A percentile compares a stretch with the other conserved stretches of the same genome.
Evolutionary conservation across 352 stramenopile genomes (phyloP).

Genomic region (Phytopythium vexans): DNA sequence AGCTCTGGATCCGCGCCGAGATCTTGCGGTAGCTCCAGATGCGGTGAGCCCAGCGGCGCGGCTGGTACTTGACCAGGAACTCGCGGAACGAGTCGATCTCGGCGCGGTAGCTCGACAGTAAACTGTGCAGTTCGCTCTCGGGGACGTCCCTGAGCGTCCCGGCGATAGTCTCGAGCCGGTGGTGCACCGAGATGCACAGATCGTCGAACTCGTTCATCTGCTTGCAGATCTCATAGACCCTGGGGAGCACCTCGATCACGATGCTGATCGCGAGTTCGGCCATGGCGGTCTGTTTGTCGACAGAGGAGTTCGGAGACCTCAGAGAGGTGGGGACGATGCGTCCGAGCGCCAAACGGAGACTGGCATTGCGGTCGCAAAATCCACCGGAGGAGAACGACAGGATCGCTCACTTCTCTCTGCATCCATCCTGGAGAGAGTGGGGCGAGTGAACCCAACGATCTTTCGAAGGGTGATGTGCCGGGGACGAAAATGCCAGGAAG

Average conservation of each 20-base stretch:
- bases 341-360: no score
- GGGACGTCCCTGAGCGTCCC: neutral
- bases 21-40: constrained; percentile 8
- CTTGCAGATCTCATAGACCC: constrained; percentile 18
- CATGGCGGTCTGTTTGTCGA: no score
- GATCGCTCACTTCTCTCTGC: no score
- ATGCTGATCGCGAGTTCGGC: constrained; percentile 20
- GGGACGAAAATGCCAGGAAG: no score
- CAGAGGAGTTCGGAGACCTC: no score
- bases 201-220: constrained; percentile 22
- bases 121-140: neutral
- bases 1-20: constrained; percentile 6
- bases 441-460: no score
- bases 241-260: constrained; percentile 23
- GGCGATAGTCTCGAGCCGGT: constrained; percentile 6
- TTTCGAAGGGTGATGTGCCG: no score
- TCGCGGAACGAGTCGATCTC: neutral
- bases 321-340: no score
- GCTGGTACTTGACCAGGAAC: constrained; percentile 8
- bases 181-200: constrained; percentile 11
- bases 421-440: no score
- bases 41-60: constrained; percentile 9
- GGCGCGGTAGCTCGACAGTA: constrained; percentile 7
- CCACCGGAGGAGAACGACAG: no score
- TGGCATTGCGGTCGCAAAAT: no score